These are phyloP conservation scores for Leptoxyphium fumago DNA, from an alignment of 2,329 filamentous ascomycete species.

Conservation along the genomic window DNA sequence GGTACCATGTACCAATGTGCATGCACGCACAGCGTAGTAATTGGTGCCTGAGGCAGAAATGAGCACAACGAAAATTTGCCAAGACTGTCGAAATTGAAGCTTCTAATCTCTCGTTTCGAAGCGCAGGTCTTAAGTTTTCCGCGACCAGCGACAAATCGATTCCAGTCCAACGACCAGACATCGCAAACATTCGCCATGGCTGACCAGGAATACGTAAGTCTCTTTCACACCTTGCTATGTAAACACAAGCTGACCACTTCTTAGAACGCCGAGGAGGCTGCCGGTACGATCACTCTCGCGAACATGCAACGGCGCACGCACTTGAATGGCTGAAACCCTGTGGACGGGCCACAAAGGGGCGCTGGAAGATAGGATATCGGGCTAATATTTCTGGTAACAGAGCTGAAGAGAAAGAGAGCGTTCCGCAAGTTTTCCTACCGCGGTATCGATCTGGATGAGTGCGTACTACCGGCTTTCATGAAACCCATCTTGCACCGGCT, in stretches of 20 bases:
- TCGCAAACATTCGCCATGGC: conserved; percentile 47
- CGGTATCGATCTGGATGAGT: conserved; percentile 99
- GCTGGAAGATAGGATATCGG: conserved; percentile 22
- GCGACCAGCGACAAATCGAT: conserved; percentile 3
- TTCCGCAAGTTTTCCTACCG: conserved; percentile 99
- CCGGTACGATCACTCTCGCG: conserved; percentile 39
- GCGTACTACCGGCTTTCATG: conserved; percentile 33
- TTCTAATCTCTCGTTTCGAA: not conserved
- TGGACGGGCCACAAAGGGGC: conserved; percentile 27
- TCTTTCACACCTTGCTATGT: conserved; percentile 11
- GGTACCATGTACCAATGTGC: too few species aligned
- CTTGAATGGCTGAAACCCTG: conserved; percentile 23
- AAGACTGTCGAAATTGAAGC: not conserved
- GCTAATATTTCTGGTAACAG: conserved; percentile 32
- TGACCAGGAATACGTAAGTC: conserved; percentile 76
- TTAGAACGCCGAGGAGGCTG: conserved; percentile 93
- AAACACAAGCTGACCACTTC: conserved; percentile 11
- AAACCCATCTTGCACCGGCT: not conserved
- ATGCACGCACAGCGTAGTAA: too few species aligned
- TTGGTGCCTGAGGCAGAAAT: not conserved
- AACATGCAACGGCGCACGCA: conserved; percentile 12
- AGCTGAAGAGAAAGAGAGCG: conserved; percentile 99
- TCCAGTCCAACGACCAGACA: not conserved
- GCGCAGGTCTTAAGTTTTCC: not conserved
- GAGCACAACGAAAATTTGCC: not conserved